Conservation (phyloP, 352 stramenopile genomes). For the Globisporangium cederbergense region DNA sequence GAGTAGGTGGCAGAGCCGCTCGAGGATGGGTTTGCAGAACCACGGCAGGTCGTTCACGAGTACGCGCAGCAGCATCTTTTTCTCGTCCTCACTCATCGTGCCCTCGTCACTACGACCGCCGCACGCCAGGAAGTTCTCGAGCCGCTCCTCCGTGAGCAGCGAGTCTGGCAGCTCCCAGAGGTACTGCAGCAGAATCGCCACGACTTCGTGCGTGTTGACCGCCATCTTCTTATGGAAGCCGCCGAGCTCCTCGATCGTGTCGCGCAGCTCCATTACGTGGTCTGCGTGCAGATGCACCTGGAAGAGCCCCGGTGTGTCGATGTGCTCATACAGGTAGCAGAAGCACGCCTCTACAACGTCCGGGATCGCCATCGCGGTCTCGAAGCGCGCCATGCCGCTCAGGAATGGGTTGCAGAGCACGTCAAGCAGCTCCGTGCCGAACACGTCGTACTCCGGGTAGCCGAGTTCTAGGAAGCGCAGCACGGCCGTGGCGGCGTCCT, state of each 20-base stretch:
- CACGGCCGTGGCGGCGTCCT: slow-evolving; percentile 67
- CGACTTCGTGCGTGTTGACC: slow-evolving; percentile 76
- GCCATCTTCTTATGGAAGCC: slow-evolving; percentile 83
- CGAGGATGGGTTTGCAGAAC: slow-evolving; percentile 72
- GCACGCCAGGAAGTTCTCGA: slow-evolving; percentile 69
- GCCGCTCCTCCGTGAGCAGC: slow-evolving; percentile 64
- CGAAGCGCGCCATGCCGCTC: slow-evolving; percentile 80
- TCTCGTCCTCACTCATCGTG: slow-evolving; percentile 56
- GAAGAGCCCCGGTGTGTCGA: slow-evolving; percentile 76
- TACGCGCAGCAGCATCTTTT: slow-evolving; percentile 52
- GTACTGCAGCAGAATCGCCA: slow-evolving; percentile 76
- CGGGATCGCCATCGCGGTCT: slow-evolving; percentile 77
- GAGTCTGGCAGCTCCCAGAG: slow-evolving; percentile 80
- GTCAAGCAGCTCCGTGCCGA: slow-evolving; percentile 67
- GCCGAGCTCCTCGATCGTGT: slow-evolving; percentile 78
- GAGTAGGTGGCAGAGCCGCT: slow-evolving; percentile 66
- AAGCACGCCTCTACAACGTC: slow-evolving; percentile 79
- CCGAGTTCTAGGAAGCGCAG: slow-evolving; percentile 82
- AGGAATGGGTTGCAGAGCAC: slow-evolving; percentile 84
- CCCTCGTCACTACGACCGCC: slow-evolving; percentile 25
- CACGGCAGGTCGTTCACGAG: slow-evolving; percentile 82
- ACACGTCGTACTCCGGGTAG: slow-evolving; percentile 83
- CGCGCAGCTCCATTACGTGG: slow-evolving; percentile 74
- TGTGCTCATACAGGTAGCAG: slow-evolving; percentile 73
- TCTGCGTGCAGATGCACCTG: slow-evolving; percentile 75